phyloP scores from a whole-genome alignment of 148 eudicot species.

The Camellia japonica region DNA sequence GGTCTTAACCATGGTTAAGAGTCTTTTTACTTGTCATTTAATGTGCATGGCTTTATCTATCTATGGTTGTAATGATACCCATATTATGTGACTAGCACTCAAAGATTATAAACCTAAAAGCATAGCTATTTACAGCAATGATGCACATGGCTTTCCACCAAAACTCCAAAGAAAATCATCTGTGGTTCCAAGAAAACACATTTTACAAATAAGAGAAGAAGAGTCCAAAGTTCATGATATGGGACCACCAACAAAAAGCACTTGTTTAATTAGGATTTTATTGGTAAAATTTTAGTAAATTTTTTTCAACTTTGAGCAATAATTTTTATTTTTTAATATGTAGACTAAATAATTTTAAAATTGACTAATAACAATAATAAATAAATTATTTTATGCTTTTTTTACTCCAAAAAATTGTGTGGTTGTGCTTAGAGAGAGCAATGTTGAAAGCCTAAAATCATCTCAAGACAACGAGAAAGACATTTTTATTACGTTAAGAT shows the following conservation, averaged over 20 bases:
- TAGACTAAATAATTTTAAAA: too few species aligned
- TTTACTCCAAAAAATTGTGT: too few species aligned
- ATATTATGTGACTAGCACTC: not conserved
- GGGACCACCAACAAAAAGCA: not conserved
- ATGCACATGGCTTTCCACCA: not conserved
- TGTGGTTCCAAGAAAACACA: not conserved
- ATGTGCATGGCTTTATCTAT: not conserved
- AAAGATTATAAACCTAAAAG: not conserved
- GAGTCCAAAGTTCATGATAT: not conserved
- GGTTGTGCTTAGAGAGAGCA: not conserved
- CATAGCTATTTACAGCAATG: conserved; percentile 1
- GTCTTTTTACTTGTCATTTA: not conserved
- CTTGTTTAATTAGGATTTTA: not conserved
- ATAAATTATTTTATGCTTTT: too few species aligned
- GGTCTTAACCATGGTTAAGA: not conserved
- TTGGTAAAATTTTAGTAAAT: too few species aligned
- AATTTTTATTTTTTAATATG: too few species aligned
- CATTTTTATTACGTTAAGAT: not conserved
- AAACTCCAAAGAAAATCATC: conserved; percentile 6
- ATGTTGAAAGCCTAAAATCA: not conserved
- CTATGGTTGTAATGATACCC: not conserved
- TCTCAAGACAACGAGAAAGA: not conserved
- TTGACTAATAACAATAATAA: too few species aligned
- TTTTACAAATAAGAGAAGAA: too few species aligned
- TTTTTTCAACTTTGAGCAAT: too few species aligned